Conservation (phyloP, 768 basidiomycete species). For the Rhizopogon rudus region DNA sequence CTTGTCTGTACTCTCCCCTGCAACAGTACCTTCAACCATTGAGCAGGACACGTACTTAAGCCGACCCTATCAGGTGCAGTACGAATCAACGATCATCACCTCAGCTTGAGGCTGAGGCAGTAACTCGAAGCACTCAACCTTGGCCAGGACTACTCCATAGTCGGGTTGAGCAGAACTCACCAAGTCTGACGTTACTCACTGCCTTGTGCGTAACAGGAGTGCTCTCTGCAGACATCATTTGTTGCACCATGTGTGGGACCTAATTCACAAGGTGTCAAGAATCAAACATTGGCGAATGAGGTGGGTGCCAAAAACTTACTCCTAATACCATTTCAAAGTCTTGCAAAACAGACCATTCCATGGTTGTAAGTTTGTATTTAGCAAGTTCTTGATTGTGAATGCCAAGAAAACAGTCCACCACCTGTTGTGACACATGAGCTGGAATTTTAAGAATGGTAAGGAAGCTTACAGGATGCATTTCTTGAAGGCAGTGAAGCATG, state of each 20-base stretch:
- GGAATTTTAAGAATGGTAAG: too few relatives aligned
- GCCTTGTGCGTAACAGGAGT: too few relatives aligned
- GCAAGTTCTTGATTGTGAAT: not conserved
- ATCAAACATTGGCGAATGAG: not conserved
- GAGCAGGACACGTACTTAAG: too few relatives aligned
- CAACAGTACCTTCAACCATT: too few relatives aligned
- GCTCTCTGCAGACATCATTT: not conserved
- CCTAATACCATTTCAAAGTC: not conserved
- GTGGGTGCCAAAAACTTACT: not conserved
- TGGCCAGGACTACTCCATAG: too few relatives aligned
- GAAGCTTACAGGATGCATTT: not conserved
- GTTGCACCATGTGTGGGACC: not conserved
- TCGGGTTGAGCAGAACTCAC: too few relatives aligned
- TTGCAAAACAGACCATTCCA: constrained; percentile 1
- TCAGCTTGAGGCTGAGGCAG: too few relatives aligned
- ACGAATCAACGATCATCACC: too few relatives aligned
- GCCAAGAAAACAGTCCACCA: not conserved
- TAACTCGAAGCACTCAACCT: too few relatives aligned
- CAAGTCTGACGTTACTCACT: too few relatives aligned
- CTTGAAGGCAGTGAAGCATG: constrained; percentile 20
- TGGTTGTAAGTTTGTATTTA: not conserved
- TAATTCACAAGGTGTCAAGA: not conserved
- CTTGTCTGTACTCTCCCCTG: too few relatives aligned
- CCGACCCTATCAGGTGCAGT: too few relatives aligned
- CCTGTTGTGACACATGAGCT: not conserved